Evolutionary conservation across 352 stramenopile species (phyloP).

Genomic region (Phytophthora pini): DNA sequence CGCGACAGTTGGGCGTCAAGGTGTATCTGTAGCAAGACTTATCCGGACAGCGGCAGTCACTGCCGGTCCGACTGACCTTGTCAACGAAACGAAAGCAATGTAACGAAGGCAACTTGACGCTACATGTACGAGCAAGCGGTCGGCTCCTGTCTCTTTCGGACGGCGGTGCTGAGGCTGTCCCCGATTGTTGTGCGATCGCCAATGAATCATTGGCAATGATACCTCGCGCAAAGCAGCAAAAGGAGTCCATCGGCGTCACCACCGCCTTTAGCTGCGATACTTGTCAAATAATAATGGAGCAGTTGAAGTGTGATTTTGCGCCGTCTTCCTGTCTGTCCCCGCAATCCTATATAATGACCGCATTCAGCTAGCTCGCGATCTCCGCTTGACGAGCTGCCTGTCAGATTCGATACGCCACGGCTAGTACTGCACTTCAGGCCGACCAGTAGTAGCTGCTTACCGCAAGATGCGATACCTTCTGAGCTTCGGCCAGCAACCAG

Average conservation of each 20-base stretch:
- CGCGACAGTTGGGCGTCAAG: constrained; percentile 10
- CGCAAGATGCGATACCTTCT: too few relatives aligned
- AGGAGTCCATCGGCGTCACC: too few relatives aligned
- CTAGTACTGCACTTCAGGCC: too few relatives aligned
- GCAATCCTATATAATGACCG: too few relatives aligned
- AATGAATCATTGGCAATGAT: neutral
- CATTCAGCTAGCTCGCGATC: too few relatives aligned
- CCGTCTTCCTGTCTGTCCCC: too few relatives aligned
- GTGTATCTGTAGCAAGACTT: neutral
- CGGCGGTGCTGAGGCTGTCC: constrained; percentile 12
- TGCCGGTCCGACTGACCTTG: too few relatives aligned
- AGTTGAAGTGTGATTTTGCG: neutral
- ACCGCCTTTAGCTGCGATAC: neutral
- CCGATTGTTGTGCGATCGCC: constrained; percentile 8
- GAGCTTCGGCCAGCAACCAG: neutral
- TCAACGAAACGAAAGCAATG: neutral
- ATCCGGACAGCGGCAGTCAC: constrained; percentile 3
- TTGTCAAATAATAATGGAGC: neutral
- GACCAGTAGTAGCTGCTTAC: too few relatives aligned
- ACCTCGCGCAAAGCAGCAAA: neutral
- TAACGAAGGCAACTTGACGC: neutral
- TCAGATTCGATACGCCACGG: too few relatives aligned
- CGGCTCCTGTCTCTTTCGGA: neutral
- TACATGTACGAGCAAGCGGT: constrained; percentile 11
- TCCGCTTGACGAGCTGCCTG: too few relatives aligned